A percentile compares a stretch with the other conserved stretches of the same genome.
These are phyloP conservation scores for Puya raimondii DNA, from an alignment of 176 grass and related monocot genomes.

Conservation along the genomic window DNA sequence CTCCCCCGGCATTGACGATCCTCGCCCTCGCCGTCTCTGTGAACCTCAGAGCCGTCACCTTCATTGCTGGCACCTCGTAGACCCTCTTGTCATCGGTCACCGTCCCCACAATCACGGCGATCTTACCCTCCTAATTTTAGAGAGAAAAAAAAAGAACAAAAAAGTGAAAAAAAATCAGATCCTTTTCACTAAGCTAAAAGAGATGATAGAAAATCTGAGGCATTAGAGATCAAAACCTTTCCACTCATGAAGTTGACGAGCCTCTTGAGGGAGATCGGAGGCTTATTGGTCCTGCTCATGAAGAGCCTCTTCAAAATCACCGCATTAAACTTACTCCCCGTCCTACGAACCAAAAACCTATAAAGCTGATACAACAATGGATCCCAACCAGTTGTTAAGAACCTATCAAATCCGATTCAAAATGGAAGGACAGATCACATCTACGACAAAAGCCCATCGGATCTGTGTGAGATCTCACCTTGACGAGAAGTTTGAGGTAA, in stretches of 20 bases:
- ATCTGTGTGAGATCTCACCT: slow-evolving; percentile 7
- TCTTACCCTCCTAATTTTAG: slow-evolving; percentile 1
- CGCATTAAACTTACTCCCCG: slow-evolving; percentile 14
- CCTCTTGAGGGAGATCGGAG: slow-evolving; percentile 18
- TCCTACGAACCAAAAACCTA: slow-evolving; percentile 22
- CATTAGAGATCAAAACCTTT: slow-evolving; percentile 6
- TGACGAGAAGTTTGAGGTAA: slow-evolving; percentile 22
- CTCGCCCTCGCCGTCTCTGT: slow-evolving; percentile 24
- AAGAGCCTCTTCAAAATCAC: slow-evolving; percentile 21
- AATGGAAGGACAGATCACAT: not conserved
- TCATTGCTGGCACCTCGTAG: slow-evolving; percentile 14
- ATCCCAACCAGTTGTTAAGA: not conserved
- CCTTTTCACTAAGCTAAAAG: no score
- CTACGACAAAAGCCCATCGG: not conserved
- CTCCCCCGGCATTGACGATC: slow-evolving; percentile 23
- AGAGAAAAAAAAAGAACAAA: no score
- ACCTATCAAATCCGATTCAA: not conserved
- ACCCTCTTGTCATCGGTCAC: slow-evolving; percentile 23
- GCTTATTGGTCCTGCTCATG: slow-evolving; percentile 22
- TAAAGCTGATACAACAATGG: slow-evolving; percentile 7
- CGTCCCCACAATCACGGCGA: slow-evolving; percentile 20
- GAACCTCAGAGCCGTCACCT: slow-evolving; percentile 23
- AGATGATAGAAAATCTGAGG: not conserved
- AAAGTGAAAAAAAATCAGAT: no score
- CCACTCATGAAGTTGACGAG: slow-evolving; percentile 11